A percentile compares a stretch with the other conserved stretches of the same genome.
Conservation (phyloP, 768 basidiomycete genomes). For the Naematelia aurantialba region DNA sequence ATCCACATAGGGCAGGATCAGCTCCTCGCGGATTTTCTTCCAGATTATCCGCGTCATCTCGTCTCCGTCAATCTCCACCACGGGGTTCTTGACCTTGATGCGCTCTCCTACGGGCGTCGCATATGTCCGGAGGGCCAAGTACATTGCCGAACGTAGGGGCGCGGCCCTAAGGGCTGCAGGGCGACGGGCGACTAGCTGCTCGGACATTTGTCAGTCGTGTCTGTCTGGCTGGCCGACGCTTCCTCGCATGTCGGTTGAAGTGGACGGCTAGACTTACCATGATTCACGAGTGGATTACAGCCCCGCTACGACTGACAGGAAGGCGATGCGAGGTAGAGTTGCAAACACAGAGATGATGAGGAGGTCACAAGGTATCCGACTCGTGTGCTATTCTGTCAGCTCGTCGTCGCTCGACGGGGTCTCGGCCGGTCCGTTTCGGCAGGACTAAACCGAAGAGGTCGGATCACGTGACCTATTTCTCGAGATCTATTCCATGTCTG, state of each 20-base stretch:
- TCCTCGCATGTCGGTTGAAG: too few relatives aligned
- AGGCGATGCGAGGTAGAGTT: too few relatives aligned
- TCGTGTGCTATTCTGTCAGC: too few relatives aligned
- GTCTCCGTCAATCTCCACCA: constrained; percentile 94
- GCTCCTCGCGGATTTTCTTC: constrained; percentile 96
- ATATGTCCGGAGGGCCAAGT: constrained; percentile 27
- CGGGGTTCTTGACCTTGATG: constrained; percentile 79
- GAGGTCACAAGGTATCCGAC: too few relatives aligned
- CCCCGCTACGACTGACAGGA: too few relatives aligned
- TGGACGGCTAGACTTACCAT: too few relatives aligned
- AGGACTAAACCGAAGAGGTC: neutral
- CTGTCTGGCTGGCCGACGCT: too few relatives aligned
- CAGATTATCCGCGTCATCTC: constrained; percentile 99
- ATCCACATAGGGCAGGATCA: constrained; percentile 91
- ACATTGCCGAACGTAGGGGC: constrained; percentile 12
- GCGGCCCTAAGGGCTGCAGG: neutral
- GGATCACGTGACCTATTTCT: neutral
- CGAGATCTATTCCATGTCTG: too few relatives aligned
- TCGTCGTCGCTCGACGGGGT: neutral
- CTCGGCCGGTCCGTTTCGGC: neutral
- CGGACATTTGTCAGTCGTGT: neutral
- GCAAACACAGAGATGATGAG: too few relatives aligned
- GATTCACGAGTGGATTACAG: too few relatives aligned
- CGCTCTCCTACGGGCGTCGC: constrained; percentile 31
- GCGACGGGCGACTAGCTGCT: constrained; percentile 15